Evolutionary conservation across 2,329 filamentous ascomycete genomes (phyloP), one percentile per base, ranked within the genome.

Genomic region (Penicillium sp.): DNA sequence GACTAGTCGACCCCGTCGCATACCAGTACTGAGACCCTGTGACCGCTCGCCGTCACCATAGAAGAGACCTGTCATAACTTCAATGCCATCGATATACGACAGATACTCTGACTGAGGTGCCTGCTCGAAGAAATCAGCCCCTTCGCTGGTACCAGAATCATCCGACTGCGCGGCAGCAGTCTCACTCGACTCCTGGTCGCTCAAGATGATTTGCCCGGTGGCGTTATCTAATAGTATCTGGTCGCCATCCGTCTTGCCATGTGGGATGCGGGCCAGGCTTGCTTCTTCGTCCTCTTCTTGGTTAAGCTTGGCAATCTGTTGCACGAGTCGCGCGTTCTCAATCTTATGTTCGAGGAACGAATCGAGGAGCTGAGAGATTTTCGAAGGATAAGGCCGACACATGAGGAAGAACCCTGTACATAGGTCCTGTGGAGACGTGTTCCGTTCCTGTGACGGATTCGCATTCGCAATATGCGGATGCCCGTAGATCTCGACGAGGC

Each of bases 301-400:
- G 63, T 89, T 90, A 52, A 97, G 79, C 74, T 95, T 91, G 18
- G 88, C 86, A 58, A 97, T 96, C 42, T 90, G 86, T 65, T 90
- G 89, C 67, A 85, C 86, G 47, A 97, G 75, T 4, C 92, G 85
- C 76, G 96, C 92, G 67, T 97, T 96, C 73, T 97, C 93, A 52
- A 96, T 93, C 75, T 97, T 97, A 77, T 97, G 92, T 72, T 97
- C 93, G 26, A 97, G 80, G 67, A 97, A 97, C 0, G 92, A 95
- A 75, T 97, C 92, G 20, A 97, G 81, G 11, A 97, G 81, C 3
- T 84, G 85, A 1, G 91, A 88, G 69, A 93, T 96, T 75, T 89
- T 92, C 27, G 89, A 95, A 5, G 91, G 92, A 71, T 97, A 96
- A 1, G 90, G 90, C 20, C 92, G 84, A 8, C 90, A 87, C 86